Percentiles rank a stretch among this genome's conserved stretches.
phyloP scores from a whole-genome alignment of 129 eudicot genomes.

The Flaveria sonorensis region DNA sequence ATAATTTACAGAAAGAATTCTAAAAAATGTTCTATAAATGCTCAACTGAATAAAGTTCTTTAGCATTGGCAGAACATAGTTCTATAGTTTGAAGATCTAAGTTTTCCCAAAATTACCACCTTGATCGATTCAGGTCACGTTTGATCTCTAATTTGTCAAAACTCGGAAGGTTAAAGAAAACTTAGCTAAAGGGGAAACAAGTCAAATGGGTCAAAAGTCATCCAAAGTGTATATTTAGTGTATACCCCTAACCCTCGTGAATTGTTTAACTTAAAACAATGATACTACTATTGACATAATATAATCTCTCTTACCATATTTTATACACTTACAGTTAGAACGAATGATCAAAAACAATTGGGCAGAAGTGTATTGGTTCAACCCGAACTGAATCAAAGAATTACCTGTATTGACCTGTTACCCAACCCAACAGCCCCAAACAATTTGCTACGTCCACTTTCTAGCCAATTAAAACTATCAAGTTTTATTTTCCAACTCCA shows the following conservation, averaged over 20 bases:
- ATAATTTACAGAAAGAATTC: background rate
- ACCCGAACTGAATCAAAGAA: background rate
- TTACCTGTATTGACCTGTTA: background rate
- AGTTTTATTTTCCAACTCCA: background rate
- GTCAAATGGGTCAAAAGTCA: background rate
- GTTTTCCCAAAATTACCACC: background rate
- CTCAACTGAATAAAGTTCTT: background rate
- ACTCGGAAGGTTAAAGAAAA: background rate
- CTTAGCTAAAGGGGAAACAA: background rate
- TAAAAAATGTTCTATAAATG: background rate
- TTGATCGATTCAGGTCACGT: background rate
- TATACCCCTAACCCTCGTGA: background rate
- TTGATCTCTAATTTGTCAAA: background rate
- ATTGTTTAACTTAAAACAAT: background rate
- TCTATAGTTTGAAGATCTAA: slow-evolving; percentile 3
- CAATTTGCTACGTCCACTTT: background rate
- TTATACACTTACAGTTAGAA: background rate
- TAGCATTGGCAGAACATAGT: background rate
- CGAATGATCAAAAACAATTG: background rate
- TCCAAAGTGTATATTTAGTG: background rate
- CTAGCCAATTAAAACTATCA: background rate
- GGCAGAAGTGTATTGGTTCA: background rate
- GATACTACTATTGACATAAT: background rate
- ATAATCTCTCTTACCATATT: background rate
- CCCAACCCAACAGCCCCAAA: slow-evolving; percentile 2